These are phyloP conservation scores for Fonsecaea nubica DNA, from an alignment of 2,329 filamentous ascomycete genomes.

Conservation along the genomic window DNA sequence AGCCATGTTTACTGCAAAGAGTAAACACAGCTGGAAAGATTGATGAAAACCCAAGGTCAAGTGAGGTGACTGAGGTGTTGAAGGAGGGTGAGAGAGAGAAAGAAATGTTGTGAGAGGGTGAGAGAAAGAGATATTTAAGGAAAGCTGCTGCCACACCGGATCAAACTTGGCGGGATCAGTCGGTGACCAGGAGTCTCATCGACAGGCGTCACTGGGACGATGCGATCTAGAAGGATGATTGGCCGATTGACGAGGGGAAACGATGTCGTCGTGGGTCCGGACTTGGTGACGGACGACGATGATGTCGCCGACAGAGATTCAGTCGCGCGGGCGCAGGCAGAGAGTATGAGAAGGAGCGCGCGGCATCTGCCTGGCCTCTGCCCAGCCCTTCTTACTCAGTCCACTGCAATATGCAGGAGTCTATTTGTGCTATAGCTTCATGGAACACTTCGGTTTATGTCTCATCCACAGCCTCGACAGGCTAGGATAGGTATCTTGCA, in stretches of 20 bases:
- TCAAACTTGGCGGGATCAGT: background rate
- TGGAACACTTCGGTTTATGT: background rate
- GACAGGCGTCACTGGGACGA: background rate
- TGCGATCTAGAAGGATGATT: background rate
- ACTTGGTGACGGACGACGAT: background rate
- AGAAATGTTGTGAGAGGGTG: constrained; percentile 6
- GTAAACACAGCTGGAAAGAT: constrained; percentile 7
- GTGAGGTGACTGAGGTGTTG: constrained; percentile 3
- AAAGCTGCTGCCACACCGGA: background rate
- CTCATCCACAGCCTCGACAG: background rate
- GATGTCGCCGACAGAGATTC: constrained; percentile 1
- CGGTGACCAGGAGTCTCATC: background rate
- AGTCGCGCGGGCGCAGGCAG: background rate
- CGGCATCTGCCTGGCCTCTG: background rate
- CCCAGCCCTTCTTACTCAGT: background rate
- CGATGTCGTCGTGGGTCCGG: background rate
- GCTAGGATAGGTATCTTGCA: background rate
- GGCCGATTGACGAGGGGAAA: background rate
- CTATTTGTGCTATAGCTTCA: background rate
- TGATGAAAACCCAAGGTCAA: constrained; percentile 2
- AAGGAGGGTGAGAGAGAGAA: constrained; percentile 7
- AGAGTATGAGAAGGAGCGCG: background rate
- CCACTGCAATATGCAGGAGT: background rate
- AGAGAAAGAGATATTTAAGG: constrained; percentile 16
- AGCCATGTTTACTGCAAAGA: constrained; percentile 5